Evolutionary conservation across 129 eudicot genomes (phyloP).

Genomic region (Lonicera japonica): DNA sequence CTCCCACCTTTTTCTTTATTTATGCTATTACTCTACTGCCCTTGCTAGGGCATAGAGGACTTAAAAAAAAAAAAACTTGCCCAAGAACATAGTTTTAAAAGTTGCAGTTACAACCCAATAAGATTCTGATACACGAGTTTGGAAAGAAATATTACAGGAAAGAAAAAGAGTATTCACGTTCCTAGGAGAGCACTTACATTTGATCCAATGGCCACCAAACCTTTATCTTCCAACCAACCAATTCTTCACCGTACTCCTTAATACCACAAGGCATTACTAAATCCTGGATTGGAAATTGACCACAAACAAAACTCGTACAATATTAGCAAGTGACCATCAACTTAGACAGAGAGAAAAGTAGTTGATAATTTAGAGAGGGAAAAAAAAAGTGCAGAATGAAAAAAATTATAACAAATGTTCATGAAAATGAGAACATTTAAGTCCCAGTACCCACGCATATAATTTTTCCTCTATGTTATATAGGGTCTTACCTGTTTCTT

Average conservation of each 20-base stretch:
- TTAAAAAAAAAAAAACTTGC: too few relatives aligned
- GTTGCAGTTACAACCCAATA: too few relatives aligned
- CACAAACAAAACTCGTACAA: background rate
- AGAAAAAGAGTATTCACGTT: background rate
- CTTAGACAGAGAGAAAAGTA: background rate
- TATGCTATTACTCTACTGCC: too few relatives aligned
- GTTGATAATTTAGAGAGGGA: background rate
- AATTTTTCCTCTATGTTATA: background rate
- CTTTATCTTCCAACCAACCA: slow-evolving; percentile 54
- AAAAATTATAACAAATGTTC: background rate
- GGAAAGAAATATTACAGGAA: slow-evolving; percentile 4
- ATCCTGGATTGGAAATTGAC: slow-evolving; percentile 24
- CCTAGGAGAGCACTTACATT: slow-evolving; percentile 32
- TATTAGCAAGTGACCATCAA: background rate
- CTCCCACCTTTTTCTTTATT: too few relatives aligned
- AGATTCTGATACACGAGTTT: background rate
- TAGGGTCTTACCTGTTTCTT: slow-evolving; percentile 16
- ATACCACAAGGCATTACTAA: slow-evolving; percentile 7
- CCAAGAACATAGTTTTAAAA: too few relatives aligned
- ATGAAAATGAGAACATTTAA: background rate
- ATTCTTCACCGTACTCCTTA: slow-evolving; percentile 38
- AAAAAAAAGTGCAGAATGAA: background rate
- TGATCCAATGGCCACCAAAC: slow-evolving; percentile 93
- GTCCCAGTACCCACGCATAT: background rate
- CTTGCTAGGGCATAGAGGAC: too few relatives aligned